Evolutionary conservation across 2,329 filamentous ascomycete species (phyloP).

Genomic region (Graphium sp.): DNA sequence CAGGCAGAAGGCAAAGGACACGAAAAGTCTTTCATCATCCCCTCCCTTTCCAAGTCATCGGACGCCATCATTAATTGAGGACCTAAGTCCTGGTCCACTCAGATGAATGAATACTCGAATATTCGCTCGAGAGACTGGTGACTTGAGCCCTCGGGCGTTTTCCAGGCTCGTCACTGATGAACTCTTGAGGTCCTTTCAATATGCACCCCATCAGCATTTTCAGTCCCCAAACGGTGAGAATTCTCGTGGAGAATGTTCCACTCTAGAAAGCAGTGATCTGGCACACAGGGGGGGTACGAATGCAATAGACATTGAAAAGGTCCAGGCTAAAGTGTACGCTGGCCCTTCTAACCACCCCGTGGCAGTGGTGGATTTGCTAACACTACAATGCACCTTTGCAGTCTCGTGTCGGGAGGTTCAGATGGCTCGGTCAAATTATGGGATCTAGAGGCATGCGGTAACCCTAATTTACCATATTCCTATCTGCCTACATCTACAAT

Average conservation of each 20-base stretch:
- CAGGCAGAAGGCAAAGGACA: no score
- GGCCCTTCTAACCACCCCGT: no score
- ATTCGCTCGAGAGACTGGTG: conserved; percentile 59
- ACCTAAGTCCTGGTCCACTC: no score
- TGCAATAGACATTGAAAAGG: conserved; percentile 62
- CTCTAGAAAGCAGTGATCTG: background rate
- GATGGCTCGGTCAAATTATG: conserved; percentile 75
- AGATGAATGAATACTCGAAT: conserved; percentile 53
- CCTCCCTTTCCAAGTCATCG: conserved; percentile 9
- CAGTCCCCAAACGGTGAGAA: conserved; percentile 27
- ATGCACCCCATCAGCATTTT: conserved; percentile 52
- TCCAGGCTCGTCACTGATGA: conserved; percentile 47
- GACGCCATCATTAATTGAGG: no score
- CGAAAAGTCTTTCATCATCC: no score
- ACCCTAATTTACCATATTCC: conserved; percentile 23
- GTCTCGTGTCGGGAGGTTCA: conserved; percentile 69
- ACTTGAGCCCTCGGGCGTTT: conserved; percentile 44
- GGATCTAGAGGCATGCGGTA: conserved; percentile 54
- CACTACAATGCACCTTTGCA: conserved; percentile 13
- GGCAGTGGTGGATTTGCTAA: no score
- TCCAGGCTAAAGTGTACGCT: conserved; percentile 59
- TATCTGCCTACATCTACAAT: conserved; percentile 38
- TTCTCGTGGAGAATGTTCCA: background rate
- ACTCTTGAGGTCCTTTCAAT: conserved; percentile 52
- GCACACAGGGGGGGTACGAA: conserved; percentile 70